Evolutionary conservation across 2,329 filamentous ascomycete species (phyloP).

Genomic region (Penicillium sp.): DNA sequence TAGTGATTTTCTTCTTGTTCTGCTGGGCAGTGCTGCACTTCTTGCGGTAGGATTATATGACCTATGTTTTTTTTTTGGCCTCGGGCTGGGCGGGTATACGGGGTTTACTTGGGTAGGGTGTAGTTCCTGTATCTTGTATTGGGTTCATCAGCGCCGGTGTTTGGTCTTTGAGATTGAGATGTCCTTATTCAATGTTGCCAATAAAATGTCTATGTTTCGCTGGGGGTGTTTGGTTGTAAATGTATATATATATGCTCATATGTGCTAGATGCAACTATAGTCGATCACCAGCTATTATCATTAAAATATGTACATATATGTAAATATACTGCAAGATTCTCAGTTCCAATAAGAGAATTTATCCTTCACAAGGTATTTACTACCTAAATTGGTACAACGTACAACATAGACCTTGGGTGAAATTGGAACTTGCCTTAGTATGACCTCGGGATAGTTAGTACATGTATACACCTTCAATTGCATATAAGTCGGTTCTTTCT

Average conservation of each 20-base stretch:
- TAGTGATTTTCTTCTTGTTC: slow-evolving; percentile 82
- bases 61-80: background rate
- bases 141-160: slow-evolving; percentile 33
- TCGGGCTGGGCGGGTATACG: background rate
- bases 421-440: background rate
- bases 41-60: slow-evolving; percentile 56
- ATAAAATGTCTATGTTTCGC: background rate
- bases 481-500: background rate
- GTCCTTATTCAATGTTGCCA: slow-evolving; percentile 1
- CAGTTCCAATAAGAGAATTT: too few species aligned
- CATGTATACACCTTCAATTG: background rate
- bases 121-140: slow-evolving; percentile 15
- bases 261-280: background rate
- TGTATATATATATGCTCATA: slow-evolving; percentile 1
- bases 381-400: background rate
- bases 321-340: background rate
- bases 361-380: background rate
- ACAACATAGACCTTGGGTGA: background rate
- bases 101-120: background rate
- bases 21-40: slow-evolving; percentile 89
- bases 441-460: background rate
- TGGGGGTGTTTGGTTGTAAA: background rate
- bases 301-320: too few species aligned
- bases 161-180: slow-evolving; percentile 12
- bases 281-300: background rate